phyloP scores from a whole-genome alignment of 257 asterid species.

The Solanum tarapatanum region DNA sequence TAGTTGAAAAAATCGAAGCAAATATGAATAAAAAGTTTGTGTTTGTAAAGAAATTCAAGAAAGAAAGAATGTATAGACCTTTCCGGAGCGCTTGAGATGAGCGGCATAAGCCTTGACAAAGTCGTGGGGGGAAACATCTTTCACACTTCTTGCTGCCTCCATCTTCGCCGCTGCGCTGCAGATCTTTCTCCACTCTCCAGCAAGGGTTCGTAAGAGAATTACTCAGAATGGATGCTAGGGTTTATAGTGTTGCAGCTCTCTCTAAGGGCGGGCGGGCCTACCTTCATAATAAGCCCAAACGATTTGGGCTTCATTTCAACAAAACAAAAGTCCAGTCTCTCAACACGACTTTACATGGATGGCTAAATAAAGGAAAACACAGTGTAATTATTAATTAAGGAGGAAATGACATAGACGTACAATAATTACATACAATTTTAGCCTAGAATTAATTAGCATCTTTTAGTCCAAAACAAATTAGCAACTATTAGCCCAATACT shows the following conservation, averaged over 20 bases:
- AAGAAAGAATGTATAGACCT: constrained; percentile 23
- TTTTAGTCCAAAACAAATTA: too few relatives aligned
- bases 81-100: constrained; percentile 92
- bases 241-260: neutral
- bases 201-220: neutral
- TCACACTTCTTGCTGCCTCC: constrained; percentile 71
- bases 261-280: neutral
- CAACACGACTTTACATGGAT: neutral
- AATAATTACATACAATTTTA: too few relatives aligned
- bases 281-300: neutral
- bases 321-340: neutral
- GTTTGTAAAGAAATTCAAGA: too few relatives aligned
- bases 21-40: neutral
- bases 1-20: neutral
- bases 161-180: constrained; percentile 11
- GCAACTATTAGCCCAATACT: neutral
- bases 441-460: neutral
- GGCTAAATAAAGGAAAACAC: neutral
- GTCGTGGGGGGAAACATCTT: constrained; percentile 84
- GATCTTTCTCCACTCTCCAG: neutral
- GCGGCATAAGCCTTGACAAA: constrained; percentile 74
- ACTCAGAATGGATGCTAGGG: neutral
- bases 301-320: neutral
- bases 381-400: neutral
- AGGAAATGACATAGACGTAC: too few relatives aligned